Conservation (phyloP, 2,329 filamentous ascomycete genomes). For the Capronia coronata region DNA sequence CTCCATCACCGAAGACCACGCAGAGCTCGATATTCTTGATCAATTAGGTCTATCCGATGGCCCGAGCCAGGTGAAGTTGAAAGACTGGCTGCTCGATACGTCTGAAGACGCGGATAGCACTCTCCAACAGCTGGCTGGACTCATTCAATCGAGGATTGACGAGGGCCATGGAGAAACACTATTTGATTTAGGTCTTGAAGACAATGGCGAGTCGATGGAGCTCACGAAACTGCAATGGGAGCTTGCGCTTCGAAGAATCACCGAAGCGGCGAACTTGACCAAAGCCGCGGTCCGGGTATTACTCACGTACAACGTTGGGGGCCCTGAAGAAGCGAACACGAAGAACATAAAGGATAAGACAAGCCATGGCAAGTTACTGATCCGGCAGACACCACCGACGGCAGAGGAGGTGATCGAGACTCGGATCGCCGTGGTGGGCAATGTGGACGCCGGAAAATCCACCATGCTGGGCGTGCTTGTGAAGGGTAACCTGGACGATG, state of each 20-base stretch:
- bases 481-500: conserved; percentile 91
- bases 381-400: conserved; percentile 65
- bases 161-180: conserved; percentile 85
- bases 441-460: conserved; percentile 95
- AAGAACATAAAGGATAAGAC: conserved; percentile 62
- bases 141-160: conserved; percentile 62
- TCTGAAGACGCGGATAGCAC: conserved; percentile 52
- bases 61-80: conserved; percentile 61
- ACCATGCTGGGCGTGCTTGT: conserved; percentile 93
- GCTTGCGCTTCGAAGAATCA: conserved; percentile 59
- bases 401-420: conserved; percentile 92
- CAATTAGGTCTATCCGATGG: conserved; percentile 67
- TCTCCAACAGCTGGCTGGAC: conserved; percentile 55
- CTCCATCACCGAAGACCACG: conserved; percentile 58
- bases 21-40: conserved; percentile 85
- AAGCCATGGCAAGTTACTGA: conserved; percentile 77
- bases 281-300: conserved; percentile 74
- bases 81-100: conserved; percentile 64
- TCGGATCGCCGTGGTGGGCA: conserved; percentile 91
- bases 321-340: conserved; percentile 62
- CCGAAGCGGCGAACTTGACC: conserved; percentile 56
- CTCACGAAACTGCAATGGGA: conserved; percentile 71
- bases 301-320: conserved; percentile 84
- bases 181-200: conserved; percentile 87
- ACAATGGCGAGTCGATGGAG: conserved; percentile 77